Conservation (phyloP, 306 rosid species). For the Dalbergia cochinchinensis region DNA sequence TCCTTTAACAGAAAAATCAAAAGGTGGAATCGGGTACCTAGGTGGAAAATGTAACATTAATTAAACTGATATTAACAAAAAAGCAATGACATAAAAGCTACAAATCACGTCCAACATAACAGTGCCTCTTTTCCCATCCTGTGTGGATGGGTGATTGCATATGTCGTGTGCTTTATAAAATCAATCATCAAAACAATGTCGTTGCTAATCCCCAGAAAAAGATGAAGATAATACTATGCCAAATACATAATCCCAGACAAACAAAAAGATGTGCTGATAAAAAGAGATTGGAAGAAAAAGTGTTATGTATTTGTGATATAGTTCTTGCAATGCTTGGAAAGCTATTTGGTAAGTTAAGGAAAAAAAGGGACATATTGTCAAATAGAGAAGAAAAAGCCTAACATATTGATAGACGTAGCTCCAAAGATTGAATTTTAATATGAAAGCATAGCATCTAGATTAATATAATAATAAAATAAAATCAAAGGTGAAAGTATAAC, state of each 20-base stretch:
- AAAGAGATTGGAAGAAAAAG: conserved; percentile 3
- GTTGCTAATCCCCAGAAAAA: neutral
- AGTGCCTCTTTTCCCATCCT: conserved; percentile 10
- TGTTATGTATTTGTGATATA: conserved; percentile 10
- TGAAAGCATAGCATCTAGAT: conserved; percentile 20
- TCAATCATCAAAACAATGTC: neutral
- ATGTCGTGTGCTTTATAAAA: conserved; percentile 3
- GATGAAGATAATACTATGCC: conserved; percentile 18
- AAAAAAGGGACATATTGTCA: conserved; percentile 10
- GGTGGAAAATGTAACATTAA: conserved; percentile 30
- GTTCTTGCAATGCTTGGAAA: conserved; percentile 26
- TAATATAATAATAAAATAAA: neutral
- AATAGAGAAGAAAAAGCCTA: conserved; percentile 20
- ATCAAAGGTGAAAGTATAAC: conserved; percentile 7
- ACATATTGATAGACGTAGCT: conserved; percentile 2
- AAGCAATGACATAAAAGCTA: neutral
- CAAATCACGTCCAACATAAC: conserved; percentile 13
- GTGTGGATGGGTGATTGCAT: conserved; percentile 10
- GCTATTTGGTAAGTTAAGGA: neutral
- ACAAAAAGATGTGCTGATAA: conserved; percentile 20
- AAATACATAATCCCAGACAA: conserved; percentile 27
- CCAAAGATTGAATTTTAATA: conserved; percentile 6
- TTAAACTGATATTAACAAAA: conserved; percentile 21
- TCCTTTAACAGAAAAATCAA: conserved; percentile 90
- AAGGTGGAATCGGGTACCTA: conserved; percentile 90